Base-by-base conservation (phyloP, 2,329 filamentous ascomycete genomes). In the Arthroderma sp. region DNA sequence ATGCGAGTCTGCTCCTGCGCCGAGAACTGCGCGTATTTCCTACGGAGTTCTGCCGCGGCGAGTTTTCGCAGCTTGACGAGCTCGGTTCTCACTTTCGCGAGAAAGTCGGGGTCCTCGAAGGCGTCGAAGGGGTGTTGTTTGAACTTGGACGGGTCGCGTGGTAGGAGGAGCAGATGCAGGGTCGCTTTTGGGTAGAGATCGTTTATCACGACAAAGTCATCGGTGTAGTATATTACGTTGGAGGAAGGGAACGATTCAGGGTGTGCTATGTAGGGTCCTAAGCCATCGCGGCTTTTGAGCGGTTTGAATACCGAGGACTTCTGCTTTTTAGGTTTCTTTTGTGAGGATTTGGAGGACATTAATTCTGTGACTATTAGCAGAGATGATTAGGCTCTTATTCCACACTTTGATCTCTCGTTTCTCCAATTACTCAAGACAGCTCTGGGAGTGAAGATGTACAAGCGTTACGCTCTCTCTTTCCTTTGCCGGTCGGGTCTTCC, bases 171-270 rank as follows among this genome's bases (percentile, higher is more conserved):
- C 1, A 86, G 73, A 66, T 98, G 91, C 3, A 95, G 71, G 3
- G 76, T 78, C 3, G 84, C 77, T 64, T 96, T 98, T 6, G 91
- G 88, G 59, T 78, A 98, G 49, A 78, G 69, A 66, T 98, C 91
- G 54, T 81, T 74, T 60, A 96, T 84, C 15, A 80, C 75, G 42
- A 88, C 83, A 52, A 82, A 86, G 48, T 78, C 66, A n/a, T 75
- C 69, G 51, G 77, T 76, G 62, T 80, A 69, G 56, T 78, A 80
- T 44, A 91, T 69, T 1, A 87, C 74, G 6, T 73, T 66, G 28
- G 68, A 71, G 4, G 71, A 52, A 1, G 78, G 72, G 54, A 77
- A 82, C 1, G 71, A 68, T 31, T 73, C 69, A 0, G 85, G 85
- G 43, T 77, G 64, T 5, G 66, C 55, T 40, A 83, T 80, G 63